Conservation (phyloP, 305 asterid genomes). For the Nicotiana rustica region DNA sequence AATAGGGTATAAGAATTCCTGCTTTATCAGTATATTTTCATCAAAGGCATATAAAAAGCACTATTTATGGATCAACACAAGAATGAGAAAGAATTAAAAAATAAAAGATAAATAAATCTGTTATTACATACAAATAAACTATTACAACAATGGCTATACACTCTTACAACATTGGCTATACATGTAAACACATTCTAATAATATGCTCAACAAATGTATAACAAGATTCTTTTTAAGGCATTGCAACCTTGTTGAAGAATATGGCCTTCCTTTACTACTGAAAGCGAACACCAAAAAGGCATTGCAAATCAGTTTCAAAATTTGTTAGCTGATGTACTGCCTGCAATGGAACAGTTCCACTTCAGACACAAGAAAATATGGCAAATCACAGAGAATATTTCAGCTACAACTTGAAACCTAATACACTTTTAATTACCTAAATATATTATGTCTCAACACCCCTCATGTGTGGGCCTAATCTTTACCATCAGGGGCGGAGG, state of each 20-base stretch:
- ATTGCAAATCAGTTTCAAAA: slow-evolving; percentile 46
- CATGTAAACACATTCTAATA: neutral
- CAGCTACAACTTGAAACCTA: neutral
- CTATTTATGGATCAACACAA: neutral
- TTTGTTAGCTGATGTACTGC: slow-evolving; percentile 43
- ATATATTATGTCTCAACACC: neutral
- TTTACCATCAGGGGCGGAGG: neutral
- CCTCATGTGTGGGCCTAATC: neutral
- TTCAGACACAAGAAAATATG: neutral
- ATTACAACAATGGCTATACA: neutral
- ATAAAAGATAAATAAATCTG: neutral
- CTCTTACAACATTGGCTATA: neutral
- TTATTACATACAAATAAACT: slow-evolving; percentile 28
- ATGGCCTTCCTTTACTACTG: slow-evolving; percentile 25
- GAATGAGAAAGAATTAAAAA: neutral
- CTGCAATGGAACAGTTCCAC: slow-evolving; percentile 37
- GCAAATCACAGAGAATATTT: neutral
- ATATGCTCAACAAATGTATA: slow-evolving; percentile 5
- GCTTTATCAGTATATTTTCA: neutral
- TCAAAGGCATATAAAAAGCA: no score
- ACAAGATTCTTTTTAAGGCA: neutral
- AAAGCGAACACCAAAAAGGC: slow-evolving; percentile 37
- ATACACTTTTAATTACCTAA: neutral
- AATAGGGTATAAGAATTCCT: neutral
- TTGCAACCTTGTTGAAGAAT: slow-evolving; percentile 31